Evolutionary conservation across 495 filamentous ascomycete genomes (phyloP).

Genomic region (Daldinia childiae): DNA sequence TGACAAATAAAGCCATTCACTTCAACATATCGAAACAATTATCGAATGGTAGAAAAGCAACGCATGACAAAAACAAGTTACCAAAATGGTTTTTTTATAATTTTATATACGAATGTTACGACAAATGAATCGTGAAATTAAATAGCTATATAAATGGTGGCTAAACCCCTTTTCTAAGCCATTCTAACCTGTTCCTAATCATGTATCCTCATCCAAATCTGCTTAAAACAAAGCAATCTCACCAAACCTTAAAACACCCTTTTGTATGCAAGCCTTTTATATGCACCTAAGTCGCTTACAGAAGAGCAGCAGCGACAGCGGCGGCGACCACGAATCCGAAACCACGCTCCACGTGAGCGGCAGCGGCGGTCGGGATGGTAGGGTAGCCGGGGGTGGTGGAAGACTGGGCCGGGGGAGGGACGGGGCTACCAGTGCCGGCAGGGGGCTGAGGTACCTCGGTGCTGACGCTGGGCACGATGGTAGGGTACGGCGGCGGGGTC

Average conservation of each 20-base stretch:
- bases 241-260: neutral
- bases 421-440: constrained; percentile 13
- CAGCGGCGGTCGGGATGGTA: constrained; percentile 33
- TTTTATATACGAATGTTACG: neutral
- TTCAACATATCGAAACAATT: too few species aligned
- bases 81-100: neutral
- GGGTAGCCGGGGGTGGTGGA: constrained; percentile 13
- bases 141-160: neutral
- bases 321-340: constrained; percentile 26
- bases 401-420: constrained; percentile 6
- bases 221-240: constrained; percentile 1
- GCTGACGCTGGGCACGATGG: constrained; percentile 10
- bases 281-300: constrained; percentile 20
- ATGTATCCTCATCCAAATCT: constrained; percentile 6
- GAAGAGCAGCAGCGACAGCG: constrained; percentile 20
- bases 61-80: too few species aligned
- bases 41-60: too few species aligned
- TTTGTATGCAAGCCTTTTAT: neutral
- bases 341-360: constrained; percentile 33
- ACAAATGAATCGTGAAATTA: neutral
- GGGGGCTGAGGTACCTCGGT: constrained; percentile 6
- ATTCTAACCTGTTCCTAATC: constrained; percentile 3
- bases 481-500: constrained; percentile 26
- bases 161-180: neutral
- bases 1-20: too few species aligned